These are phyloP conservation scores for Salvia hispanica DNA, from an alignment of 257 asterid species.

Conservation along the genomic window DNA sequence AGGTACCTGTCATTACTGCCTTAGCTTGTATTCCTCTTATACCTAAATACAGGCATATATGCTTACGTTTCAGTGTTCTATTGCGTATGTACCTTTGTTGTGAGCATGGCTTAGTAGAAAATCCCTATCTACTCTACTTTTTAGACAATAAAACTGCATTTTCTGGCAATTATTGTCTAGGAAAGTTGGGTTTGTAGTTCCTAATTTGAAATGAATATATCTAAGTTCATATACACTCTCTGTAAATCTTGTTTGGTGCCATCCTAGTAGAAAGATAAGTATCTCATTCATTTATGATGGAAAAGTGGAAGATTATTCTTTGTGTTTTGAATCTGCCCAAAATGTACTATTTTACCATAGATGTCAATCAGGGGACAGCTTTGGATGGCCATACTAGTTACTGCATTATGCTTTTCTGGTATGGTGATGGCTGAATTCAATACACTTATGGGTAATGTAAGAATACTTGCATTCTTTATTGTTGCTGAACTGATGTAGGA, in stretches of 20 bases:
- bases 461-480: constrained; percentile 5
- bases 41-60: constrained; percentile 11
- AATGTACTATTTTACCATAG: constrained; percentile 8
- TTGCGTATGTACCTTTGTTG: constrained; percentile 16
- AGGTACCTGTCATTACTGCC: constrained; percentile 49
- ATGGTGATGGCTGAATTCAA: constrained; percentile 12
- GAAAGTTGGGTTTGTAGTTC: constrained; percentile 5
- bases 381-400: not conserved
- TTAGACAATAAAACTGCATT: constrained; percentile 24
- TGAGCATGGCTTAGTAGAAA: constrained; percentile 19
- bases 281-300: constrained; percentile 15
- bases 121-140: constrained; percentile 9
- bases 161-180: not conserved
- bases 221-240: constrained; percentile 8
- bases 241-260: not conserved
- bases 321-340: constrained; percentile 4
- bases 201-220: constrained; percentile 15
- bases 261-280: not conserved
- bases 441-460: not conserved
- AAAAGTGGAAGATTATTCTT: not conserved
- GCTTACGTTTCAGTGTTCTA: constrained; percentile 6
- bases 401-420: constrained; percentile 9
- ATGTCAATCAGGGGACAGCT: not conserved
- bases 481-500: not conserved
- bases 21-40: constrained; percentile 19